Evolutionary conservation across 805 yeast species (phyloP), one percentile per base, ranked within the genome.

Genomic region (Blastobotrys mokoenaii): DNA sequence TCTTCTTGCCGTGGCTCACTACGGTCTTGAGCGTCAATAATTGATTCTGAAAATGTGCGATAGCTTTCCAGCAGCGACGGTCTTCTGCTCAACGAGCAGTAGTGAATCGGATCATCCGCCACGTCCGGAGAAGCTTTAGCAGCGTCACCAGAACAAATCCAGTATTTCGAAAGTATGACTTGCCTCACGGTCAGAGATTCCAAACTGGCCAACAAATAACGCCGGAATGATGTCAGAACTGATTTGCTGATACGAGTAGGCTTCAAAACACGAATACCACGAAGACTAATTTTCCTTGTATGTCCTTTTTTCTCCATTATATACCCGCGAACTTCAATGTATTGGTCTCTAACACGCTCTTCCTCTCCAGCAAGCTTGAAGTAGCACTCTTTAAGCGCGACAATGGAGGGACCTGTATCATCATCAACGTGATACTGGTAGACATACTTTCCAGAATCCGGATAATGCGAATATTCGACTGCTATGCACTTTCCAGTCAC

Each of bases 401-500:
- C 18, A 9, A 41, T 38, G 16, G 43, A 14, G 15, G 37, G 22
- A 14, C 48, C 48, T n/a, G 48, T 32, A 29, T 33, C 40, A 27
- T 46, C 48, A 18, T 36, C 35, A 7, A 46, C 16, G n/a, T 34
- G 25, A 27, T 43, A 40, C 30, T 30, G 2, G 31, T 33, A 30
- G 30, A 9, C 18, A 7, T 16, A 15, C 16, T 29, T 33, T 12
- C 27, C 35, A 14, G 34, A 35, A 7, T 30, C 40, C 10, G 15
- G 30, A 15, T 34, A 34, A 17, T 34, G 16, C 11, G 18, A n/a
- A 10, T 12, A 20, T 11, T 49, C 46, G 15, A 50, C 39, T 3
- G 16, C 31, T 3, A 46, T 9, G 40, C 55, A 51, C 14, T 36
- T 22, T 3, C 51, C 56, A 25, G 45, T 37, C 6, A 51, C 32